A percentile compares a stretch with the other conserved stretches of the same genome.
phyloP scores from a whole-genome alignment of 306 rosid genomes.

The Hippophae tibetana region DNA sequence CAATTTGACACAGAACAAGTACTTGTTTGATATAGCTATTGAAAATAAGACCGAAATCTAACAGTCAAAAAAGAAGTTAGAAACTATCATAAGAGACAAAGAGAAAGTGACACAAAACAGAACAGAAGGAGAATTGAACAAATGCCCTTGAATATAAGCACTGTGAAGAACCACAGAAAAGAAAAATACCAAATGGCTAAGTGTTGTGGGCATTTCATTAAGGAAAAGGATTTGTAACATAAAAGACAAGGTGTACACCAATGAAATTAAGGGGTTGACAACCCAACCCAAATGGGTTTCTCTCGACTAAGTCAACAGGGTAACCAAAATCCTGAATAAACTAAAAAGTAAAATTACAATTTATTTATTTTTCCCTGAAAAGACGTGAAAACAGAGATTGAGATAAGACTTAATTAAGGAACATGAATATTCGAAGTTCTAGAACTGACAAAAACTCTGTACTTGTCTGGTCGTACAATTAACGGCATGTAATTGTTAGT shows the following conservation, averaged over 20 bases:
- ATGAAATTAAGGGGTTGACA: constrained; percentile 25
- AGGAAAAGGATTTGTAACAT: constrained; percentile 18
- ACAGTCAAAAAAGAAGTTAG: too few species aligned
- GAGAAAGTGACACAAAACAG: neutral
- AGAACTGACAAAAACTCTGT: constrained; percentile 21
- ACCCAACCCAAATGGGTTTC: constrained; percentile 23
- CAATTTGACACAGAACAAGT: neutral
- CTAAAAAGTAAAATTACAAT: neutral
- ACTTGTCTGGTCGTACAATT: constrained; percentile 11
- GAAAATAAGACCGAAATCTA: too few species aligned
- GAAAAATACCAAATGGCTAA: constrained; percentile 9
- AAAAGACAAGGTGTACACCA: constrained; percentile 22
- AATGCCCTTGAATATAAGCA: neutral
- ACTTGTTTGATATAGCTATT: too few species aligned
- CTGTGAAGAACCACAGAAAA: neutral
- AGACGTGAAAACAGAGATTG: constrained; percentile 18
- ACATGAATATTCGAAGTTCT: constrained; percentile 39
- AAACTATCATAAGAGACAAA: too few species aligned
- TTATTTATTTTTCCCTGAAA: constrained; percentile 11
- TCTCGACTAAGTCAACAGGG: constrained; percentile 42
- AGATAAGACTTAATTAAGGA: neutral
- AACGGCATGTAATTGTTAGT: constrained; percentile 16
- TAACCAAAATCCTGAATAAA: constrained; percentile 15
- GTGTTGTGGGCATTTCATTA: constrained; percentile 15
- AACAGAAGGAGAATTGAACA: neutral